Conservation (phyloP, 1,139 yeast genomes). For the Spathaspora jeffriesii region DNA sequence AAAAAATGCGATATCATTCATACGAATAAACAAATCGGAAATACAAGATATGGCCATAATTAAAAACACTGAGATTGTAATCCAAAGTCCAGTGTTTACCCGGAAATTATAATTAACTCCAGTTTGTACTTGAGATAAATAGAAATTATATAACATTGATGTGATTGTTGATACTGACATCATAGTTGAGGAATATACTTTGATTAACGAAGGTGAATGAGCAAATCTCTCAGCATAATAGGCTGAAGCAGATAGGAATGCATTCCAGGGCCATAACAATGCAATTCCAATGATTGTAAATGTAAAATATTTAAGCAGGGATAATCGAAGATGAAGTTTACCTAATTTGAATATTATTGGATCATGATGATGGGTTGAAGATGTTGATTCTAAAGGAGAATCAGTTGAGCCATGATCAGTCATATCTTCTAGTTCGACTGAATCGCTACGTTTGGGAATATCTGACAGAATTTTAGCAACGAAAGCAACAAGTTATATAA, state of each 20-base stretch:
- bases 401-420: conserved; percentile 16
- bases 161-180: conserved; percentile 86
- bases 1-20: conserved; percentile 45
- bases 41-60: conserved; percentile 56
- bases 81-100: conserved; percentile 56
- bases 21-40: conserved; percentile 33
- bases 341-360: conserved; percentile 27
- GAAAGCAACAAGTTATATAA: background rate
- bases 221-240: conserved; percentile 72
- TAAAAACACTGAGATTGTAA: conserved; percentile 58
- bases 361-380: conserved; percentile 15
- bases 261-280: conserved; percentile 96
- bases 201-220: conserved; percentile 52
- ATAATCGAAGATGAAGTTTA: conserved; percentile 21
- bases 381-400: conserved; percentile 4
- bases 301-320: conserved; percentile 56
- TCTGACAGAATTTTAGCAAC: conserved; percentile 2
- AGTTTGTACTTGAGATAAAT: conserved; percentile 67
- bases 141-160: conserved; percentile 59
- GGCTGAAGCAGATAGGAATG: conserved; percentile 82
- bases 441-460: background rate
- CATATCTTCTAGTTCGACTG: conserved; percentile 18
- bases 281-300: conserved; percentile 75
- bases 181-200: conserved; percentile 77
- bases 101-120: conserved; percentile 64